These are phyloP conservation scores for Fusarium denticulatum DNA, from an alignment of 2,329 filamentous ascomycete genomes.

Conservation along the genomic window DNA sequence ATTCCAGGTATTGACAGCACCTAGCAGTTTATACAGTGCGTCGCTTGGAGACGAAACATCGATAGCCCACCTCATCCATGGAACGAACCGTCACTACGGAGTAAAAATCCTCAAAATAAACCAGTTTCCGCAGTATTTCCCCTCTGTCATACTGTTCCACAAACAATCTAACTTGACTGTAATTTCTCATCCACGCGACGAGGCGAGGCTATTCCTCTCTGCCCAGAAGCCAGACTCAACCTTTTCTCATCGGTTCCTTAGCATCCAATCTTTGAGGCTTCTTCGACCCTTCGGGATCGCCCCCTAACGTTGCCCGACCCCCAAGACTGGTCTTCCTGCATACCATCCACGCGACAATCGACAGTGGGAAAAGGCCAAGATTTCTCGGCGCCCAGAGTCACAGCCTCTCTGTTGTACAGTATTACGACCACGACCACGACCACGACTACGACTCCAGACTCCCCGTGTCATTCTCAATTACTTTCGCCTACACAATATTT, in stretches of 20 bases:
- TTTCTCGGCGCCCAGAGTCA: constrained; percentile 29
- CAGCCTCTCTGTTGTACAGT: constrained; percentile 12
- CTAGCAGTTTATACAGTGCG: constrained; percentile 22
- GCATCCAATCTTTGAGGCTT: constrained; percentile 9
- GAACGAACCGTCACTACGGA: not conserved
- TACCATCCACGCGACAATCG: constrained; percentile 21
- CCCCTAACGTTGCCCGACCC: constrained; percentile 8
- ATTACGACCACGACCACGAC: not conserved
- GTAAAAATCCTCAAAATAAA: constrained; percentile 16
- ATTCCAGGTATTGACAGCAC: not conserved
- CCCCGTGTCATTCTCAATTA: not conserved
- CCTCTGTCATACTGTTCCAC: constrained; percentile 3
- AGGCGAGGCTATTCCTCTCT: not conserved
- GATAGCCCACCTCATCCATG: not conserved
- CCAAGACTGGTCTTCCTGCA: constrained; percentile 6
- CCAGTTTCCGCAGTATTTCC: constrained; percentile 13
- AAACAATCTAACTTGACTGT: not conserved
- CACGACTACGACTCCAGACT: not conserved
- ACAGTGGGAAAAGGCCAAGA: constrained; percentile 25
- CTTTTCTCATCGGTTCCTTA: not conserved
- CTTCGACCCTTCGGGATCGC: constrained; percentile 31
- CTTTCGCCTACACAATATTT: not conserved
- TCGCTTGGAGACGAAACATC: not conserved
- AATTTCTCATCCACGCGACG: constrained; percentile 8
- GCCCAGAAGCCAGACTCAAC: not conserved